phyloP scores from a whole-genome alignment of 257 asterid species.

The Fraxinus quadrangulata region DNA sequence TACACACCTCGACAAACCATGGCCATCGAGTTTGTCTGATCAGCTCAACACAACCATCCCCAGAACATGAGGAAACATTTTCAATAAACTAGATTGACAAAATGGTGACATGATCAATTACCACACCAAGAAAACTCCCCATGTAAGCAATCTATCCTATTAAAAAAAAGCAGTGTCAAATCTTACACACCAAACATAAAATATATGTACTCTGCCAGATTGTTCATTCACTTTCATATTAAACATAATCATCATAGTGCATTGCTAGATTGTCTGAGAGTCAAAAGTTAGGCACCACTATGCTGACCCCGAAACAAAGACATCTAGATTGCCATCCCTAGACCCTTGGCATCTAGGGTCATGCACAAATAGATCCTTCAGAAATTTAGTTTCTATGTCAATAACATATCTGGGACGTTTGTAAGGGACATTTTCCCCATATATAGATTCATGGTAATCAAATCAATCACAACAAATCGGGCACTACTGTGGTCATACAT shows the following conservation, averaged over 20 bases:
- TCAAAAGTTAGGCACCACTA: not conserved
- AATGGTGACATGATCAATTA: not conserved
- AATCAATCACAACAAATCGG: not conserved
- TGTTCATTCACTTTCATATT: not conserved
- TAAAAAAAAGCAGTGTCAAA: not conserved
- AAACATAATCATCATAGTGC: not conserved
- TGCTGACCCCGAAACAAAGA: not conserved
- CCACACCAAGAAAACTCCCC: not conserved
- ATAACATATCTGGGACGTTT: not conserved
- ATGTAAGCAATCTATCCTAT: no score
- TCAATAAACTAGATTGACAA: not conserved
- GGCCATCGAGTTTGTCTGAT: not conserved
- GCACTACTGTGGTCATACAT: constrained; percentile 17
- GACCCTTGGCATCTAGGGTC: not conserved
- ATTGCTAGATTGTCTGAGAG: not conserved
- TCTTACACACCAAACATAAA: not conserved
- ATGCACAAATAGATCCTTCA: not conserved
- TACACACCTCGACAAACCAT: not conserved
- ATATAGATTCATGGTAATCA: not conserved
- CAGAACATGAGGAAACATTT: no score
- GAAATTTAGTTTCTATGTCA: not conserved
- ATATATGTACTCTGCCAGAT: not conserved
- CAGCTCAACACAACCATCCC: not conserved
- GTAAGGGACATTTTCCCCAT: not conserved
- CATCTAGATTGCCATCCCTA: not conserved